phyloP scores from a whole-genome alignment of 108 stramenopile genomes.

The Conticribra guillardii region DNA sequence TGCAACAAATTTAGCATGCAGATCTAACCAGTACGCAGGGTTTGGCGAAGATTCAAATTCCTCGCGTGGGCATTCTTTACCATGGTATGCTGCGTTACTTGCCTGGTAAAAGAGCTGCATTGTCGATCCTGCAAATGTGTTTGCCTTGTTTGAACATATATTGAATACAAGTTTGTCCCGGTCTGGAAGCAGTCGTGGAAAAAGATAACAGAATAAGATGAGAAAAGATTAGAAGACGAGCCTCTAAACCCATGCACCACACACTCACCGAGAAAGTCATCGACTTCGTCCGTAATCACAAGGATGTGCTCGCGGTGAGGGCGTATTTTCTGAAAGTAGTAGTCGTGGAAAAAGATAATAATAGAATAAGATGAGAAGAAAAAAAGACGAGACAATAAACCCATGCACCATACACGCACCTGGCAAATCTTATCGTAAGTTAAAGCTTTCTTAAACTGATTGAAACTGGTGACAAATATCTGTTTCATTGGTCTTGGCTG shows the following conservation, averaged over 20 bases:
- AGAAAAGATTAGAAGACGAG: neutral
- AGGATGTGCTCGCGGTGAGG: constrained; percentile 59
- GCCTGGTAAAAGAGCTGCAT: constrained; percentile 48
- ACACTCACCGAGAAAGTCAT: constrained; percentile 48
- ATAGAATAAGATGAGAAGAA: too few species aligned
- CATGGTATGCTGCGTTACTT: constrained; percentile 47
- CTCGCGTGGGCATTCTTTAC: constrained; percentile 7
- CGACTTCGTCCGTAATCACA: constrained; percentile 58
- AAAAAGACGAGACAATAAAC: too few species aligned
- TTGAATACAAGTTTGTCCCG: constrained; percentile 67
- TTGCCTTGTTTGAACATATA: constrained; percentile 59
- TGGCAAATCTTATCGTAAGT: constrained; percentile 59
- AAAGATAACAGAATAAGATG: neutral
- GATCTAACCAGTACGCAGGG: constrained; percentile 51
- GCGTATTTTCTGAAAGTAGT: constrained; percentile 51
- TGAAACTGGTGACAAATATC: constrained; percentile 63
- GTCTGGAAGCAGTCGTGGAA: constrained; percentile 9
- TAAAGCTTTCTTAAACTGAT: constrained; percentile 63
- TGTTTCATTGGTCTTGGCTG: constrained; percentile 30
- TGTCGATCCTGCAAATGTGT: constrained; percentile 47
- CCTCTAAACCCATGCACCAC: neutral
- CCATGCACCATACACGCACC: too few species aligned
- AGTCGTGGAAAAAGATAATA: too few species aligned
- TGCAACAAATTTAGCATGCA: constrained; percentile 50
- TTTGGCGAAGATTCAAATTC: constrained; percentile 43